Conservation (phyloP, 208 protist species). For the Angomonas deanei region DNA sequence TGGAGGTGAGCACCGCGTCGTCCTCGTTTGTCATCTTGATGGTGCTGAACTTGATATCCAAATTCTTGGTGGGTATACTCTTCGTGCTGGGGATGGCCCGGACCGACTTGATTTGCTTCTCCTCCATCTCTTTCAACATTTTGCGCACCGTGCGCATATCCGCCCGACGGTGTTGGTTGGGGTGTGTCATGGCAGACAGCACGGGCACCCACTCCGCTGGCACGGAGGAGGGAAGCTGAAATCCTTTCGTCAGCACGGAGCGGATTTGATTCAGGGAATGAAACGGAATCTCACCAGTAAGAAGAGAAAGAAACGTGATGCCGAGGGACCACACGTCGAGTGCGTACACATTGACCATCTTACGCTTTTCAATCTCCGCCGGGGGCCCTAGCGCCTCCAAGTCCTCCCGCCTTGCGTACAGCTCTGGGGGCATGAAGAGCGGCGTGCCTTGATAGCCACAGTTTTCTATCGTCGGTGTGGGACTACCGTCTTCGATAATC, state of each 20-base stretch:
- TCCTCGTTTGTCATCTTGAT: not conserved
- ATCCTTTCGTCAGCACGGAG: not conserved
- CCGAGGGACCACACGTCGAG: constrained; percentile 5
- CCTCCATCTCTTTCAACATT: not conserved
- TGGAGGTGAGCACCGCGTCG: not conserved
- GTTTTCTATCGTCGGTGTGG: constrained; percentile 20
- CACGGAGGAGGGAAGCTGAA: not conserved
- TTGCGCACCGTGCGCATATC: not conserved
- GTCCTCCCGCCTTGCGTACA: constrained; percentile 51
- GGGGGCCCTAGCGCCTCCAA: constrained; percentile 43
- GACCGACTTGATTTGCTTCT: not conserved
- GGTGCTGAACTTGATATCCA: not conserved
- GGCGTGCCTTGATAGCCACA: constrained; percentile 62
- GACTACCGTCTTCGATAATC: constrained; percentile 33
- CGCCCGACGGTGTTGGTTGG: not conserved
- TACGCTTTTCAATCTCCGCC: constrained; percentile 10
- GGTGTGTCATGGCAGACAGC: not conserved
- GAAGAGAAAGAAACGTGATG: constrained; percentile 2
- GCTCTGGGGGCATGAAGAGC: constrained; percentile 76
- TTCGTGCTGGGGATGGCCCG: not conserved
- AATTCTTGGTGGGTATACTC: not conserved
- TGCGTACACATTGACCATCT: not conserved
- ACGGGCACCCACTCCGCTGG: not conserved
- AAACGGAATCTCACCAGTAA: constrained; percentile 1
- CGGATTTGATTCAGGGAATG: not conserved